phyloP scores from a whole-genome alignment of 768 basidiomycete species.

The Boletus tylopilopsis region DNA sequence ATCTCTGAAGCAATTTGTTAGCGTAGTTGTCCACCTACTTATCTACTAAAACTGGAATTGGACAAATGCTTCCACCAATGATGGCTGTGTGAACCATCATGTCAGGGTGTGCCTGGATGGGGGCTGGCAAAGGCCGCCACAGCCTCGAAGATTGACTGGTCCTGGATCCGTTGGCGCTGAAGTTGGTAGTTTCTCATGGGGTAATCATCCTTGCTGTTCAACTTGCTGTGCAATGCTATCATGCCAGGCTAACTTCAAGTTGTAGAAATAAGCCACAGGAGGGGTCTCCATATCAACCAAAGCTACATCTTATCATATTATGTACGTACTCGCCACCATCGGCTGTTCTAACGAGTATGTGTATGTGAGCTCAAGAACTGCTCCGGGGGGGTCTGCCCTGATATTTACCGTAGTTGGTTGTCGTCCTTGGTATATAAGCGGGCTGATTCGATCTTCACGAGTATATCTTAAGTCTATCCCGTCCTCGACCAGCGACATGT shows the following conservation, averaged over 20 bases:
- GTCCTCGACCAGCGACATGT: conserved; percentile 4
- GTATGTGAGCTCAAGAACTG: background rate
- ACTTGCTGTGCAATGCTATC: conserved; percentile 8
- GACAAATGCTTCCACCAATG: too few relatives aligned
- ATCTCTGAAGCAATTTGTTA: too few relatives aligned
- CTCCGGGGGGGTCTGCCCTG: background rate
- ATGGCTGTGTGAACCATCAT: too few relatives aligned
- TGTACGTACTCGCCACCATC: conserved; percentile 7
- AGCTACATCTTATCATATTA: conserved; percentile 8
- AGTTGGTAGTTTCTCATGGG: background rate
- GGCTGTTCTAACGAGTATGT: background rate
- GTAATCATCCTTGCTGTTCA: conserved; percentile 9
- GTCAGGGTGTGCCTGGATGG: too few relatives aligned
- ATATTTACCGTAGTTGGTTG: background rate
- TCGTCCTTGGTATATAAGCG: conserved; percentile 13
- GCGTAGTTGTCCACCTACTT: too few relatives aligned
- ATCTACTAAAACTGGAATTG: too few relatives aligned
- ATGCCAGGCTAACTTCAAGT: background rate
- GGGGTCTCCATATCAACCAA: conserved; percentile 18
- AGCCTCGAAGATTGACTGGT: too few relatives aligned
- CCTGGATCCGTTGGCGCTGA: too few relatives aligned
- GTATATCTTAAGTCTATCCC: background rate
- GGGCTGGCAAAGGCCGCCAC: too few relatives aligned
- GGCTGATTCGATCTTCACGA: background rate
- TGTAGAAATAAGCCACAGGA: background rate